Conservation (phyloP, 371 early-diverging fungal species). For the Mucor piriformis region DNA sequence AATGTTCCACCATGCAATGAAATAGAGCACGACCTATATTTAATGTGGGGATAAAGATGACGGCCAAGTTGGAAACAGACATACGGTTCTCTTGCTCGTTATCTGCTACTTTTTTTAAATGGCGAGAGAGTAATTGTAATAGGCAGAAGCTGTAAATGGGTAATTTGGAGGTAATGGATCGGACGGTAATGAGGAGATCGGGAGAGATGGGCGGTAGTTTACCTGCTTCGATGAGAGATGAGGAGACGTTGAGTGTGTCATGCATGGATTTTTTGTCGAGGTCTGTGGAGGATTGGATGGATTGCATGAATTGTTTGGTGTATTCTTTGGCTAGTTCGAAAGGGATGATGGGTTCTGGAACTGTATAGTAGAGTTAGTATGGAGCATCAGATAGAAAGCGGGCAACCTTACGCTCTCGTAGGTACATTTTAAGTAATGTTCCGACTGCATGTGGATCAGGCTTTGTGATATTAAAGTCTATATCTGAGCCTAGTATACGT, state of each 20-base stretch:
- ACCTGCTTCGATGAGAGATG: slow-evolving; percentile 1
- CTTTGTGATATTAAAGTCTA: slow-evolving; percentile 51
- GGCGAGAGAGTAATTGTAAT: slow-evolving; percentile 58
- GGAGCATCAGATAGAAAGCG: too few relatives aligned
- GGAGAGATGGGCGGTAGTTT: slow-evolving; percentile 28
- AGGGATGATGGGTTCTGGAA: slow-evolving; percentile 51
- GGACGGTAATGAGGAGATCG: slow-evolving; percentile 22
- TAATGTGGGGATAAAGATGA: slow-evolving; percentile 82
- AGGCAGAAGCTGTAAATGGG: slow-evolving; percentile 61
- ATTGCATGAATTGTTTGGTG: slow-evolving; percentile 21
- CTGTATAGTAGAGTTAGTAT: too few relatives aligned
- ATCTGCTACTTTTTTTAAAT: slow-evolving; percentile 71
- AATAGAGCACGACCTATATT: slow-evolving; percentile 76
- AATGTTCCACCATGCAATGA: slow-evolving; percentile 51
- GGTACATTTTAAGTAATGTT: slow-evolving; percentile 80
- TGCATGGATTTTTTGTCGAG: slow-evolving; percentile 12
- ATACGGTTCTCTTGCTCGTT: slow-evolving; percentile 69
- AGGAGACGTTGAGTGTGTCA: slow-evolving; percentile 8
- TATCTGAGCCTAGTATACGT: slow-evolving; percentile 46
- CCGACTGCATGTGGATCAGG: slow-evolving; percentile 82
- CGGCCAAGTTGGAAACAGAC: slow-evolving; percentile 78
- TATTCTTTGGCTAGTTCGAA: slow-evolving; percentile 30
- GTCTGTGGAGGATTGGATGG: slow-evolving; percentile 7
- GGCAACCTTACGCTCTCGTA: slow-evolving; percentile 75
- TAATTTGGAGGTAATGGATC: slow-evolving; percentile 49